Conservation (phyloP, 345 rosid genomes). For the Dimocarpus longan region DNA sequence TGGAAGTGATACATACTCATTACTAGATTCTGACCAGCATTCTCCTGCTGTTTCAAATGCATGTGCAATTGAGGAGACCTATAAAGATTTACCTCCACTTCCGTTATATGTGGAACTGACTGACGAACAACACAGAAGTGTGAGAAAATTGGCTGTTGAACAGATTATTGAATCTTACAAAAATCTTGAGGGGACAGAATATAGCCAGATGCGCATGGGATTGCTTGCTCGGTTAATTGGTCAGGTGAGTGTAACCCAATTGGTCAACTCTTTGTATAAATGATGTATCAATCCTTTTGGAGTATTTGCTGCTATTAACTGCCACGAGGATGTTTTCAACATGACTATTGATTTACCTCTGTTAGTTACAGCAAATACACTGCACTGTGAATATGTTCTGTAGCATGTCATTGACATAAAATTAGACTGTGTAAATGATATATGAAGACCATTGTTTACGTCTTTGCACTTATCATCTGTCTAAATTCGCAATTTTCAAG, state of each 20-base stretch:
- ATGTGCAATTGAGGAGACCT: slow-evolving; percentile 61
- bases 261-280: not conserved
- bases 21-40: slow-evolving; percentile 53
- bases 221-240: slow-evolving; percentile 84
- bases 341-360: not conserved
- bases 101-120: slow-evolving; percentile 77
- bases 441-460: not conserved
- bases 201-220: slow-evolving; percentile 56
- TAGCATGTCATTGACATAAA: not conserved
- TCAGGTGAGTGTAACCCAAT: slow-evolving; percentile 50
- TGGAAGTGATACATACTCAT: slow-evolving; percentile 44
- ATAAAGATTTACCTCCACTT: slow-evolving; percentile 62
- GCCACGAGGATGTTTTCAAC: not conserved
- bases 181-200: slow-evolving; percentile 52
- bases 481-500: not conserved
- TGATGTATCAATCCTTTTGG: slow-evolving; percentile 9
- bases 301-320: not conserved
- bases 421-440: not conserved
- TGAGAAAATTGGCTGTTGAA: slow-evolving; percentile 64
- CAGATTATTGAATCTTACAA: slow-evolving; percentile 74
- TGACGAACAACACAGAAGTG: slow-evolving; percentile 53
- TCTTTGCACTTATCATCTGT: not conserved
- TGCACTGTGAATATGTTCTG: not conserved
- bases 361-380: not conserved
- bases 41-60: slow-evolving; percentile 44